Base-by-base conservation (phyloP, 768 basidiomycete species). In the Amanita molliuscula region DNA sequence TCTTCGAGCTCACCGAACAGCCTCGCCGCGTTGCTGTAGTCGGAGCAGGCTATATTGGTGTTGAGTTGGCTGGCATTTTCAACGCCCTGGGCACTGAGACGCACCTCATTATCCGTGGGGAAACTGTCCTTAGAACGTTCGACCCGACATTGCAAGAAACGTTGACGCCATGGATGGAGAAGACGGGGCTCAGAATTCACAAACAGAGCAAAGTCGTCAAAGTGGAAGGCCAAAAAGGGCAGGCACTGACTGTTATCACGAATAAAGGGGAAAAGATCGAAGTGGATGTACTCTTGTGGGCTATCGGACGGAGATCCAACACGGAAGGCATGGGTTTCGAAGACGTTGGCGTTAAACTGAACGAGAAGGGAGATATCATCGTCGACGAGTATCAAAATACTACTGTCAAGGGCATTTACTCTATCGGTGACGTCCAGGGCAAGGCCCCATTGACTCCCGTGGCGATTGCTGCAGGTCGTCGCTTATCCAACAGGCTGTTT, bases 11-110 rank as follows among this genome's bases (percentile, higher is more conserved):
- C 40, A 80, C 81, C 56, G 77, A 85, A 46, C 92, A 95, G 64
- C 96, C 96, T 7, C 89, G 85, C 67, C 80, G 92, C 51, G 93
- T 96, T 26, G 94, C 84, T 3, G 84, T 98, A 48, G 83, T 97
- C 37, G 96, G 96, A 41, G 96, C 96, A 11, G 96, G 96, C 1
- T 99, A 99, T 65, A 98, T 99, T 57, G 93, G 93, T 15, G 89
- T 97, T 54, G 96, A 99, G 67, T 81, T 99, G 41, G 91, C 95
- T 4, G 96, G 96, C 16, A 80, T 99, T 48, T 80, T 99, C 68
- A 81, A 97, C 66, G 75, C 88, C 6, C 80, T 96, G 50, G 92
- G 94, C 18, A 77, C 84, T 31, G 91, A 98, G 67, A 93, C 92
- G 6, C 93, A 97, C 62, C 66, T 98, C 56, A 65, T 97, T 64